phyloP scores from a whole-genome alignment of 208 protist species.

The Entamoeba moshkovskii region DNA sequence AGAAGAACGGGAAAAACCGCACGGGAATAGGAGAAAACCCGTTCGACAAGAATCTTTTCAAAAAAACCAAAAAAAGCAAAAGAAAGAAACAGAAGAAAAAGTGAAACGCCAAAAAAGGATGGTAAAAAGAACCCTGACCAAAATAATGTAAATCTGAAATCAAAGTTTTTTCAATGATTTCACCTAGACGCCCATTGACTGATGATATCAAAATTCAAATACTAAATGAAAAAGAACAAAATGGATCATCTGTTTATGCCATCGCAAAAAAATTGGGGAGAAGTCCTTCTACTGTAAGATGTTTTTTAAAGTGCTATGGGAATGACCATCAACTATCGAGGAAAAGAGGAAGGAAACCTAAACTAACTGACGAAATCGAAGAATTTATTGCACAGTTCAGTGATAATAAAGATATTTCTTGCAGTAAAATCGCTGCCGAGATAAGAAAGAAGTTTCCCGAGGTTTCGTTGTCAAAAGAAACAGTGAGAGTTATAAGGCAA shows the following conservation, averaged over 20 bases:
- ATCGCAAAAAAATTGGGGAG: neutral
- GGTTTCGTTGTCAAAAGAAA: neutral
- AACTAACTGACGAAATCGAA: neutral
- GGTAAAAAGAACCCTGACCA: too few relatives aligned
- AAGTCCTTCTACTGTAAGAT: neutral
- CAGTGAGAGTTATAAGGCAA: neutral
- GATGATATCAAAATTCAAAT: neutral
- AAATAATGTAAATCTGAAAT: too few relatives aligned
- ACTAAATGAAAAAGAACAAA: neutral
- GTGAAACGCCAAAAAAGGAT: too few relatives aligned
- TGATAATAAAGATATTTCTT: neutral
- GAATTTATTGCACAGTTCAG: neutral
- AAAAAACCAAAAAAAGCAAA: too few relatives aligned
- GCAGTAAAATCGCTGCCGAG: neutral
- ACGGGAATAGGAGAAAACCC: too few relatives aligned
- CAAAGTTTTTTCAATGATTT: neutral
- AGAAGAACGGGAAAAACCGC: too few relatives aligned
- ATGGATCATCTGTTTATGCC: neutral
- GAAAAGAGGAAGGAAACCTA: neutral
- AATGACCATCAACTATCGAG: neutral
- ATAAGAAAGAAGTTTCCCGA: neutral
- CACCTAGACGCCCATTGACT: neutral
- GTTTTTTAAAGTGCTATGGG: neutral
- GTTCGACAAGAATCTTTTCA: too few relatives aligned
- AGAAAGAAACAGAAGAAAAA: too few relatives aligned